Conservation (phyloP, 2,329 filamentous ascomycete genomes). For the Peltaster fructicola region DNA sequence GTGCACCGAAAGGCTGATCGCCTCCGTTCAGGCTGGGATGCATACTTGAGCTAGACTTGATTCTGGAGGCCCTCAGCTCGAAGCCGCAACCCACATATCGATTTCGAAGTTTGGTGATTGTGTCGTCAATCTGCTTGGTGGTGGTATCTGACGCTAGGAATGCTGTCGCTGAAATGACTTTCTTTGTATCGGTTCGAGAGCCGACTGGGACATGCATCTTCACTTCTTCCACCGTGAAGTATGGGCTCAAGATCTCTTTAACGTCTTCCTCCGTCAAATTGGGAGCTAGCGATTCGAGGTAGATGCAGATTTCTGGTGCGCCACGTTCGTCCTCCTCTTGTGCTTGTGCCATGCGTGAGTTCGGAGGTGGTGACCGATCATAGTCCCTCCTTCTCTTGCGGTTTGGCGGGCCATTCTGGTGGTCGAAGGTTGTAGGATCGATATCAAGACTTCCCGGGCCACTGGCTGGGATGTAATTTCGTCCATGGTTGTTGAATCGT, state of each 20-base stretch:
- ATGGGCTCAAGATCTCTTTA: constrained; percentile 23
- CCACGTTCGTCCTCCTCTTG: constrained; percentile 24
- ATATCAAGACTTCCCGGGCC: constrained; percentile 25
- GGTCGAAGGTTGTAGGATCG: constrained; percentile 2
- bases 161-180: constrained; percentile 60
- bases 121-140: constrained; percentile 64
- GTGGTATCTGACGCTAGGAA: constrained; percentile 66
- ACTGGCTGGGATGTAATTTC: constrained; percentile 12
- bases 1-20: constrained; percentile 15
- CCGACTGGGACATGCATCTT: constrained; percentile 8
- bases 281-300: constrained; percentile 36
- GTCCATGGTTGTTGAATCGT: constrained; percentile 4
- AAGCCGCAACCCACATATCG: constrained; percentile 73
- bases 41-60: constrained; percentile 51
- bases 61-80: constrained; percentile 61
- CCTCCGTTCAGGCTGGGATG: too few species aligned
- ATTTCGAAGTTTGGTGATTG: constrained; percentile 63
- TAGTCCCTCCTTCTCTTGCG: too few species aligned
- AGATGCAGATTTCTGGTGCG: constrained; percentile 34
- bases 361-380: too few species aligned
- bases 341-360: too few species aligned
- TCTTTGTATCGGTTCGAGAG: constrained; percentile 28
- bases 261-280: constrained; percentile 43
- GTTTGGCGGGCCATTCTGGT: constrained; percentile 1
- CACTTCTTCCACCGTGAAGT: constrained; percentile 13